Percentiles rank a stretch among this genome's conserved stretches.
phyloP scores from a whole-genome alignment of 345 rosid genomes.

The Excoecaria agallocha region DNA sequence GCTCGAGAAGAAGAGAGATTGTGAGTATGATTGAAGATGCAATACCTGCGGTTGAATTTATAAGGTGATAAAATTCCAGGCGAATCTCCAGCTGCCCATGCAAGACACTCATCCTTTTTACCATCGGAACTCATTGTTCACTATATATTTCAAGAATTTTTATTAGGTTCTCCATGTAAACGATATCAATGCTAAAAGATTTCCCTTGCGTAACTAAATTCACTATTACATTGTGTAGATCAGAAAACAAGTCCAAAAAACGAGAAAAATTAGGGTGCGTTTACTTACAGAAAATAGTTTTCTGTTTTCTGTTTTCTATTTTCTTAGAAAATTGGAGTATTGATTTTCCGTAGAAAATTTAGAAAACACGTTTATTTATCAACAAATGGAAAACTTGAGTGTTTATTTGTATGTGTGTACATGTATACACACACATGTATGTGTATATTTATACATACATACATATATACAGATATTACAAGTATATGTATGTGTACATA shows the following conservation, averaged over 20 bases:
- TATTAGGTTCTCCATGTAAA: not conserved
- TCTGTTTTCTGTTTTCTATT: too few relatives aligned
- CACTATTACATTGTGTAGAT: not conserved
- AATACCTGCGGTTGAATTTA: constrained; percentile 19
- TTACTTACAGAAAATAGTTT: too few relatives aligned
- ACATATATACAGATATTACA: too few relatives aligned
- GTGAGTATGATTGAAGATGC: not conserved
- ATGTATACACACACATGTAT: too few relatives aligned
- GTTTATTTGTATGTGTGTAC: too few relatives aligned
- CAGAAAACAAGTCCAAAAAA: not conserved
- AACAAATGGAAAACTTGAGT: too few relatives aligned
- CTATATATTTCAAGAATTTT: not conserved
- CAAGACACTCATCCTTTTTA: constrained; percentile 14
- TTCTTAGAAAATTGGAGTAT: too few relatives aligned
- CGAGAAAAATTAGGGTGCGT: not conserved
- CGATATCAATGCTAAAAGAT: not conserved
- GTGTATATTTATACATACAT: too few relatives aligned
- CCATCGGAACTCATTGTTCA: constrained; percentile 11
- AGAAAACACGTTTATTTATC: too few relatives aligned
- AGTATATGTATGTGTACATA: too few relatives aligned
- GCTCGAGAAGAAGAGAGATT: not conserved
- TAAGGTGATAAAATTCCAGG: constrained; percentile 19
- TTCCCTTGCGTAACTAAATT: not conserved
- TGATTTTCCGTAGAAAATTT: too few relatives aligned
- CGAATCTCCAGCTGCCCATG: constrained; percentile 28